These are phyloP conservation scores for Bipolaris zeicola DNA, from an alignment of 2,329 filamentous ascomycete species.

Conservation along the genomic window DNA sequence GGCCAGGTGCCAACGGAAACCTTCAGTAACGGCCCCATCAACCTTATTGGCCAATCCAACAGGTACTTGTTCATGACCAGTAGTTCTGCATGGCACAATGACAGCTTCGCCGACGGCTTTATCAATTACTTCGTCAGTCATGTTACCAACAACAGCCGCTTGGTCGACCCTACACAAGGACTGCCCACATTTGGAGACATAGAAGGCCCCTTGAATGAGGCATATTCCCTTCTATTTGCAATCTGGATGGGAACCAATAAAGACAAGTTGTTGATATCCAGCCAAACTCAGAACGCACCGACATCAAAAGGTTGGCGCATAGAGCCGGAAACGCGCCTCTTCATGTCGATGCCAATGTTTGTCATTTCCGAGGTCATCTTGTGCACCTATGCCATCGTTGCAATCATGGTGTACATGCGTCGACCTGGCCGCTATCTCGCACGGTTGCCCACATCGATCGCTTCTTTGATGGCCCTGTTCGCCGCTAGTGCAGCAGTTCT, in stretches of 20 bases:
- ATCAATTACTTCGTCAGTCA: conserved; percentile 55
- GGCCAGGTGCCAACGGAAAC: neutral
- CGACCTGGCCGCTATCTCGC: conserved; percentile 54
- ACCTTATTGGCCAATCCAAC: conserved; percentile 34
- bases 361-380: conserved; percentile 54
- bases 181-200: conserved; percentile 43
- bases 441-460: conserved; percentile 59
- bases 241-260: conserved; percentile 53
- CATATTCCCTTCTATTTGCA: conserved; percentile 52
- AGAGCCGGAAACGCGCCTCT: conserved; percentile 51
- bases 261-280: conserved; percentile 45
- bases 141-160: conserved; percentile 28
- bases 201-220: conserved; percentile 21
- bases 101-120: conserved; percentile 53
- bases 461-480: conserved; percentile 55
- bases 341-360: conserved; percentile 57
- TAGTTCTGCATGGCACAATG: conserved; percentile 55
- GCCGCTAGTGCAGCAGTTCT: conserved; percentile 54
- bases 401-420: conserved; percentile 51
- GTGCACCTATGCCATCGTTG: conserved; percentile 51
- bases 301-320: conserved; percentile 19
- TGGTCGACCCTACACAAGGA: conserved; percentile 46
- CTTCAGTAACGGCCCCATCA: conserved; percentile 31
- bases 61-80: conserved; percentile 24
- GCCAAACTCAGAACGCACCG: neutral